Conservation (phyloP, 495 filamentous ascomycete genomes). For the Penicillium flavigenum region DNA sequence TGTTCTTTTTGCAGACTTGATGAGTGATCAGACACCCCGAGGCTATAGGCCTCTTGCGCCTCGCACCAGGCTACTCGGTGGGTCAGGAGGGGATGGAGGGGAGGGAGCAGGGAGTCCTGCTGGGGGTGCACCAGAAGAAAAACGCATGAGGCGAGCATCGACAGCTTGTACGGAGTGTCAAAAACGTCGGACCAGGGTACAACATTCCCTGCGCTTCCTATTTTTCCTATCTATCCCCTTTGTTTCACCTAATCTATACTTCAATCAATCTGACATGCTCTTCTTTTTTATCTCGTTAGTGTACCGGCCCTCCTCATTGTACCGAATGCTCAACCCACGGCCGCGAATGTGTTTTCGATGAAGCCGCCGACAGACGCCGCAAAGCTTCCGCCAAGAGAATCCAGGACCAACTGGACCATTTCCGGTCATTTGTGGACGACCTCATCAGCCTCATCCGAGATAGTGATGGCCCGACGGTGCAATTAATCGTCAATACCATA, state of each 20-base stretch:
- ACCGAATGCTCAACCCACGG: slow-evolving; percentile 38
- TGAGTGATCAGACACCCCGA: slow-evolving; percentile 34
- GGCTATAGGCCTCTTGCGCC: slow-evolving; percentile 40
- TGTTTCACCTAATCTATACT: not conserved
- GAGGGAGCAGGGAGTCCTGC: slow-evolving; percentile 18
- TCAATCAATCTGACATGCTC: slow-evolving; percentile 7
- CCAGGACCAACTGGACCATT: slow-evolving; percentile 33
- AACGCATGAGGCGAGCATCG: slow-evolving; percentile 41
- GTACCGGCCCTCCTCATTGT: slow-evolving; percentile 33
- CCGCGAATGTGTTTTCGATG: slow-evolving; percentile 41
- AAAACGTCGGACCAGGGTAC: slow-evolving; percentile 44
- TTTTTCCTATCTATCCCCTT: not conserved
- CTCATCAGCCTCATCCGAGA: slow-evolving; percentile 31
- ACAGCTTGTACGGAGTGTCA: slow-evolving; percentile 46
- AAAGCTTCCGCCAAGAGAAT: slow-evolving; percentile 37
- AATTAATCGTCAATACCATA: slow-evolving; percentile 31
- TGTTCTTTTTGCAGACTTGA: slow-evolving; percentile 13
- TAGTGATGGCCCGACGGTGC: slow-evolving; percentile 20
- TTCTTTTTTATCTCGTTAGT: slow-evolving; percentile 20
- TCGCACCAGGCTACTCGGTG: slow-evolving; percentile 22
- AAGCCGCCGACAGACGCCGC: slow-evolving; percentile 42
- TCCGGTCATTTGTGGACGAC: slow-evolving; percentile 31
- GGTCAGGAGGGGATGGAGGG: slow-evolving; percentile 1
- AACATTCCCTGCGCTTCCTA: slow-evolving; percentile 9
- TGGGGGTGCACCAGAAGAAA: slow-evolving; percentile 30